Conservation (phyloP, 1,284 basidiomycete species). For the Pyrrhoderma lamaoense region DNA sequence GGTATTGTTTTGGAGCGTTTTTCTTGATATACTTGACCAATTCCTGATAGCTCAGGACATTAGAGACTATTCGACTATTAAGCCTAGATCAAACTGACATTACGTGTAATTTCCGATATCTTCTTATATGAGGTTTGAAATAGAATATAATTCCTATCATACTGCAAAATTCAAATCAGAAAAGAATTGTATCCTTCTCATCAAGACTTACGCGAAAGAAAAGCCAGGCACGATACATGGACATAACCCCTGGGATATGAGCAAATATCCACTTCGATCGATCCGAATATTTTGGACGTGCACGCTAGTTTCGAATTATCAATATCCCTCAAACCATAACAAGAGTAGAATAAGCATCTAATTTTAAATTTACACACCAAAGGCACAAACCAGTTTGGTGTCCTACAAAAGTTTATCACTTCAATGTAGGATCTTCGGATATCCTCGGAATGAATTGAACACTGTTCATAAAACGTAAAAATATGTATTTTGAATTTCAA, state of each 20-base stretch:
- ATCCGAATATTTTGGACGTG: too few relatives aligned
- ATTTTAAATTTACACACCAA: slow-evolving; percentile 29
- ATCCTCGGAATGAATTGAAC: slow-evolving; percentile 48
- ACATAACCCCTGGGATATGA: slow-evolving; percentile 39
- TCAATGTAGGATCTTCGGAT: slow-evolving; percentile 39
- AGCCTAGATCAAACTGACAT: slow-evolving; percentile 25
- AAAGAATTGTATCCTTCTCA: too few relatives aligned
- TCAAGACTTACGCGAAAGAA: slow-evolving; percentile 35
- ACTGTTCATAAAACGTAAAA: too few relatives aligned
- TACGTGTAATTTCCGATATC: too few relatives aligned
- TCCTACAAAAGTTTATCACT: slow-evolving; percentile 47
- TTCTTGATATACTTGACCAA: slow-evolving; percentile 38
- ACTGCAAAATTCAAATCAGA: too few relatives aligned
- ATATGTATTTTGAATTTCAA: too few relatives aligned
- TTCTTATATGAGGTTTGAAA: too few relatives aligned
- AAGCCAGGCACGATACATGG: slow-evolving; percentile 39
- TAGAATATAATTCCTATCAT: too few relatives aligned
- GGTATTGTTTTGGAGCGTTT: slow-evolving; percentile 39
- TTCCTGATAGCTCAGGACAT: too few relatives aligned
- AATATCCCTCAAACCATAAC: slow-evolving; percentile 27
- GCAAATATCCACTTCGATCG: slow-evolving; percentile 45
- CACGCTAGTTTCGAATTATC: slow-evolving; percentile 34
- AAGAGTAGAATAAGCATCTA: background rate
- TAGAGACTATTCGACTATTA: too few relatives aligned
- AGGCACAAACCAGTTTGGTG: slow-evolving; percentile 38